phyloP scores from a whole-genome alignment of 2,329 filamentous ascomycete species.

The Penicillium brasilianum region DNA sequence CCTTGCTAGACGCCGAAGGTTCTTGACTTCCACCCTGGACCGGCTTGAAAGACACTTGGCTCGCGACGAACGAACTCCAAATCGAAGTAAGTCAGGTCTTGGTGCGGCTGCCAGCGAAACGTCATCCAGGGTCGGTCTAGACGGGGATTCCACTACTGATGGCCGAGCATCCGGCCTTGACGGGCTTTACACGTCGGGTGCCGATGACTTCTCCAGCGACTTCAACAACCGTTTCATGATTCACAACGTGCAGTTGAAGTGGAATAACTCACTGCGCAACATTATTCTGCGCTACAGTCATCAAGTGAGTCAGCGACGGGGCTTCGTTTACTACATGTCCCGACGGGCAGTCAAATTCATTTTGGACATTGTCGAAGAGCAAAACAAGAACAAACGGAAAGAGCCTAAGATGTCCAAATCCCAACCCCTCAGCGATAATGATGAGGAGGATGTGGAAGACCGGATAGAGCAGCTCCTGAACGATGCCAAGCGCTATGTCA shows the following conservation, averaged over 20 bases:
- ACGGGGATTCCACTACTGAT: slow-evolving; percentile 56
- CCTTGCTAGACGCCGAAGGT: slow-evolving; percentile 62
- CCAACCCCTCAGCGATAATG: slow-evolving; percentile 49
- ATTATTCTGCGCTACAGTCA: slow-evolving; percentile 97
- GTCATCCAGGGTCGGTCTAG: slow-evolving; percentile 35
- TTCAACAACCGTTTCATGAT: slow-evolving; percentile 99
- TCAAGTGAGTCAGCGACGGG: slow-evolving; percentile 92
- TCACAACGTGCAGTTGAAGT: slow-evolving; percentile 96
- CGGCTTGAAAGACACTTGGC: slow-evolving; percentile 58
- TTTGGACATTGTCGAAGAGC: slow-evolving; percentile 94
- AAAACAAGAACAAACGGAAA: slow-evolving; percentile 71
- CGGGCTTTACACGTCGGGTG: slow-evolving; percentile 69
- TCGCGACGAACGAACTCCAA: slow-evolving; percentile 53
- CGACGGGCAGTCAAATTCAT: slow-evolving; percentile 97
- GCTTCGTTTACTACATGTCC: slow-evolving; percentile 98
- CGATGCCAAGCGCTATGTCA: slow-evolving; percentile 82
- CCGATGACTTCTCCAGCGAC: slow-evolving; percentile 85
- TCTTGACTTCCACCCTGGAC: slow-evolving; percentile 63
- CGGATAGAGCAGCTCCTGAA: slow-evolving; percentile 83
- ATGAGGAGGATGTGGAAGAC: slow-evolving; percentile 73
- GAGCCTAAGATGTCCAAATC: slow-evolving; percentile 40
- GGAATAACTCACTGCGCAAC: slow-evolving; percentile 95
- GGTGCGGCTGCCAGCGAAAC: slow-evolving; percentile 30
- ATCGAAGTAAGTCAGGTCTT: slow-evolving; percentile 46
- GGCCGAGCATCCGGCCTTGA: slow-evolving; percentile 58